phyloP scores from a whole-genome alignment of 345 rosid genomes.

The Abelmoschus esculentus region DNA sequence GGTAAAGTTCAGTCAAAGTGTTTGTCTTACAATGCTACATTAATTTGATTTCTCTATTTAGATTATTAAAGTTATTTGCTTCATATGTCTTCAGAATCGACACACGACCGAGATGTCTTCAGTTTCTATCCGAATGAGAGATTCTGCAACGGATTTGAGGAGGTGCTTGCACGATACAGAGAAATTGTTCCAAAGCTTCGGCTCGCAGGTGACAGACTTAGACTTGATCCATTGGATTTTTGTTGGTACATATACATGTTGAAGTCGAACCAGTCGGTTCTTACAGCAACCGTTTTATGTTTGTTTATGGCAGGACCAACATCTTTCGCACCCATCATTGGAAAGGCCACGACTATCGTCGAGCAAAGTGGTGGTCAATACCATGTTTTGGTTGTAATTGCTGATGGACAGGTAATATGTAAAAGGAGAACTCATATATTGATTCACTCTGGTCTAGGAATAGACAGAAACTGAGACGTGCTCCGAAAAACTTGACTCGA shows the following conservation, averaged over 20 bases:
- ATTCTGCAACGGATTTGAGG: slow-evolving; percentile 28
- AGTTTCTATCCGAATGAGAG: slow-evolving; percentile 59
- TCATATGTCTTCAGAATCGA: slow-evolving; percentile 45
- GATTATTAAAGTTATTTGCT: slow-evolving; percentile 20
- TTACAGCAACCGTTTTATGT: background rate
- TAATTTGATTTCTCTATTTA: background rate
- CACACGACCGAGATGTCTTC: slow-evolving; percentile 90
- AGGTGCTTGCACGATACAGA: too few species aligned
- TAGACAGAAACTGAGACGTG: background rate
- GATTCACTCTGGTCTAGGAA: background rate
- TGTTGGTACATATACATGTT: slow-evolving; percentile 4
- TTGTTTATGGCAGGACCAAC: slow-evolving; percentile 64
- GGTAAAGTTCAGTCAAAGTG: slow-evolving; percentile 26
- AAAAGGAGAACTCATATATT: background rate
- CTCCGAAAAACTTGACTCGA: background rate
- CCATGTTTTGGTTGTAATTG: slow-evolving; percentile 84
- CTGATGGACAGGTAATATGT: slow-evolving; percentile 80
- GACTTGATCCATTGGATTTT: background rate
- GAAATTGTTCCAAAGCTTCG: too few species aligned
- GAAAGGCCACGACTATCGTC: slow-evolving; percentile 71
- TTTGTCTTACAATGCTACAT: background rate
- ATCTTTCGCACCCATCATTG: slow-evolving; percentile 84
- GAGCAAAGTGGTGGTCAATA: slow-evolving; percentile 86
- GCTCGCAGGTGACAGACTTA: too few species aligned
- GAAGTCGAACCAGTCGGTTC: slow-evolving; percentile 2